Base-by-base conservation (phyloP, 768 basidiomycete species). In the Russula compacta region DNA sequence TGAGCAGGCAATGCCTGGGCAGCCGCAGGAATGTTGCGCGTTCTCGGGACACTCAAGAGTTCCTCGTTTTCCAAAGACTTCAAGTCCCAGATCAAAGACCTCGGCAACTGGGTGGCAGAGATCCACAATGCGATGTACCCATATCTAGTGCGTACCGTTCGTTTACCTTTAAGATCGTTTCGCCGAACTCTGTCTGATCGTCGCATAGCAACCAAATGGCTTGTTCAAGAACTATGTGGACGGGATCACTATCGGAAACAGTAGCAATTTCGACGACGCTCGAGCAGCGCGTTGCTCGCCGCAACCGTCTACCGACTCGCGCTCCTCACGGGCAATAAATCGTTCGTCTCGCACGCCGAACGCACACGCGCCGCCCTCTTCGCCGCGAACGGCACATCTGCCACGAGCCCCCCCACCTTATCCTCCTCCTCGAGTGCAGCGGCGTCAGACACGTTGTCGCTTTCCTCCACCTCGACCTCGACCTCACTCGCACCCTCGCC, bases 11-110 rank as follows among this genome's bases (percentile, higher is more conserved):
- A 94, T 59, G 92, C 77, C 3, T 95, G 93, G 93, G 93, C 88
- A 0, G 89, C 90, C 0, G 87, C 84, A 17, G 92, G 93, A 1
- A 92, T 92, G 80, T 75, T 90, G 10, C 84, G 92, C 6, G 92
- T 94, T 3, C 76, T 88, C 0, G 84, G 81, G 2, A 92, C 89
- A 1, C 85, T 92, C 59, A 76, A 81, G 64, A 73, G 81, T 36
- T 88, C 88, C 0, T 73, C 78, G 52, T 89, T 76, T 62, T 74
- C 79, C 1, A 73, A 73, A 35, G 68, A 72, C 7, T 71, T 90
- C 60, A 68, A 76, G 53, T 72, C 68, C 15, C 74, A 90, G 69
- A 81, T 83, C 64, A 73, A 71, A 0, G 82, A 89, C 59, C 76
- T 93, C 8, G 74, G 74, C 0, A 71, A 70, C 17, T 92, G 91